Conservation (phyloP, 176 grass and related monocot genomes). For the Chrysopogon serrulatus region DNA sequence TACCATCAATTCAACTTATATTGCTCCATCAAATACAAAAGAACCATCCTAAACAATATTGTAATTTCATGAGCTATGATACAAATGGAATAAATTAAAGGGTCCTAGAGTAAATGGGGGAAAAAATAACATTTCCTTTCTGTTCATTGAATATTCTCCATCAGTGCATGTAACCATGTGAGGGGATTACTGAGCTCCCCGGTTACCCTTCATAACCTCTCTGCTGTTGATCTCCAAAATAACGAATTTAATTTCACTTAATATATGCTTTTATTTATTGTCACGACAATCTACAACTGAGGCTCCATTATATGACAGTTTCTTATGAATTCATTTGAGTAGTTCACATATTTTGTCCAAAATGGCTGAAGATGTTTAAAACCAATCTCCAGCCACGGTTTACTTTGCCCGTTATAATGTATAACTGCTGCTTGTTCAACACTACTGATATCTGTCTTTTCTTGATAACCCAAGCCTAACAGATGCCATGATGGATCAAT, state of each 20-base stretch:
- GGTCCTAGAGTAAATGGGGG: constrained; percentile 34
- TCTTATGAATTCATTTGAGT: constrained; percentile 83
- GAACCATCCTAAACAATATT: constrained; percentile 40
- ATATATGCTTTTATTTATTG: constrained; percentile 40
- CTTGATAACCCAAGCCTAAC: constrained; percentile 94
- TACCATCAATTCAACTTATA: constrained; percentile 49
- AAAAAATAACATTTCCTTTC: constrained; percentile 38
- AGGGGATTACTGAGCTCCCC: constrained; percentile 19
- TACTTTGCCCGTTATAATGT: constrained; percentile 93
- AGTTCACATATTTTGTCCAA: constrained; percentile 93
- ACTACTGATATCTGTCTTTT: constrained; percentile 75
- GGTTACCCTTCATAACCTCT: constrained; percentile 21
- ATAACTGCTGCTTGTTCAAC: constrained; percentile 83
- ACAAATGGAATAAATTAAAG: constrained; percentile 60
- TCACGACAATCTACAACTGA: constrained; percentile 50
- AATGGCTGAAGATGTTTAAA: constrained; percentile 89
- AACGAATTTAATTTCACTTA: constrained; percentile 66
- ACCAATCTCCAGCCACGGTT: constrained; percentile 94
- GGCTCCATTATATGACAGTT: constrained; percentile 95
- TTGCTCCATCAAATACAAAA: constrained; percentile 46
- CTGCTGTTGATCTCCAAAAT: constrained; percentile 38
- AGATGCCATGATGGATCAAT: constrained; percentile 89
- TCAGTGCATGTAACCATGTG: constrained; percentile 15
- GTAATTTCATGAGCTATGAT: constrained; percentile 68
- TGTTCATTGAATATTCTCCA: constrained; percentile 35